Evolutionary conservation across 2,329 filamentous ascomycete genomes (phyloP), one percentile per base, ranked within the genome.

Genomic region (Aspergillus costaricaensis): DNA sequence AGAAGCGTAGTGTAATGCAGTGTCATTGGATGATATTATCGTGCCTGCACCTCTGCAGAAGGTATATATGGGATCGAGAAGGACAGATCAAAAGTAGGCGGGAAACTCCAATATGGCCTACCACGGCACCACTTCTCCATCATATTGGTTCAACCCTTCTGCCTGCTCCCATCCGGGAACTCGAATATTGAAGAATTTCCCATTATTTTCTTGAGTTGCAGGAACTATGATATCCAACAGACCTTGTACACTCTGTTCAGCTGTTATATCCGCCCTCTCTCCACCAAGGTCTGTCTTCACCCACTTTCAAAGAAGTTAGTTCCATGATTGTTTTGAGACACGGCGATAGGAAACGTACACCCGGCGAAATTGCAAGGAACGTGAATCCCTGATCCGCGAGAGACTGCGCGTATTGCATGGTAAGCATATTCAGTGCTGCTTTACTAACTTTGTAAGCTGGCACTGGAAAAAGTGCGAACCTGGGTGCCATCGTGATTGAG

Each of bases 391-490:
- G 68, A 4, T 76, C 65, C 2, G 55, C 73, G 39, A 74, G 72
- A 1, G 61, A 58, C 10, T 54, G 57, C 4, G 67, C 67, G 57
- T 71, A 69, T 58, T 72, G 80, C 3, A 78, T 72, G 1, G 79
- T 83, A 43, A 84, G 67, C 68, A 78, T 77, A 62, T 82, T 81
- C 55, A 82, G 60, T 0, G 81, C 80, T 0, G 81, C 76, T 62
- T 83, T 84, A 9, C 77, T 76, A 63, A 83, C 73, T 63, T 81
- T 76, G 72, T 80, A 80, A 1, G 76, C 73, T 2, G 78, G 78
- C 0, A 58, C 49, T 2, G 75, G 72, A 5, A 68, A 60, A 1
- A 58, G 50, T 2, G 39, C 55, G 51, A 60, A 75, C 10, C 47
- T 49, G 1, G 54, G 10, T 1, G 72, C 68, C 55, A 68, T 44